phyloP scores from a whole-genome alignment of 1,284 basidiomycete species.

The Mycena sp. region DNA sequence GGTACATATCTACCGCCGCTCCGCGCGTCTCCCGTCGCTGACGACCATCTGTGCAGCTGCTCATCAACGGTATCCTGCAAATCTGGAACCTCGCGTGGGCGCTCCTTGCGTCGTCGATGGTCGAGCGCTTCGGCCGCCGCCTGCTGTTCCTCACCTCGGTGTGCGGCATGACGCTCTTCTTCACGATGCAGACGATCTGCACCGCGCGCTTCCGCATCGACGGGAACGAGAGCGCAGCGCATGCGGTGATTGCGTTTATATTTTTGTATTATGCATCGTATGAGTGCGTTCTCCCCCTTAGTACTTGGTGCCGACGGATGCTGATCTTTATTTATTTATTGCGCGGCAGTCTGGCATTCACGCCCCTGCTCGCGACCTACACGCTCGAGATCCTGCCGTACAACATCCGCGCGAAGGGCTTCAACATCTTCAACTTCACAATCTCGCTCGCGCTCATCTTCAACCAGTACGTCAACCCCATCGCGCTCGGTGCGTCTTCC shows the following conservation, averaged over 20 bases:
- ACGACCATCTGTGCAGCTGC: constrained; percentile 49
- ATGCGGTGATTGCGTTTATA: constrained; percentile 80
- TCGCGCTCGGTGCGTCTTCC: too few species aligned
- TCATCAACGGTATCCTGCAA: constrained; percentile 79
- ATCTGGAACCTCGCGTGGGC: constrained; percentile 81
- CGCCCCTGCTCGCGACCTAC: constrained; percentile 79
- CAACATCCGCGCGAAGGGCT: constrained; percentile 79
- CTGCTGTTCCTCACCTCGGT: constrained; percentile 70
- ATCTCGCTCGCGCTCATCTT: too few species aligned
- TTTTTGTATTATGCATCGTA: constrained; percentile 79
- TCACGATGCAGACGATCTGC: constrained; percentile 76
- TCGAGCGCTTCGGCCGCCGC: too few species aligned
- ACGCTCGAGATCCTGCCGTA: constrained; percentile 80
- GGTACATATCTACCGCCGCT: constrained; percentile 73
- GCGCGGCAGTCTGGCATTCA: constrained; percentile 68
- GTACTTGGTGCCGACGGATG: too few species aligned
- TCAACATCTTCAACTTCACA: too few species aligned
- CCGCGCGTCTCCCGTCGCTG: constrained; percentile 74
- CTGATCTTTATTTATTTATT: background rate
- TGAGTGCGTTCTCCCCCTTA: constrained; percentile 54
- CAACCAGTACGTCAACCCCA: too few species aligned
- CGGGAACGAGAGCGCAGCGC: constrained; percentile 61
- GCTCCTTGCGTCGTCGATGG: constrained; percentile 62
- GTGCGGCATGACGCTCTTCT: constrained; percentile 76
- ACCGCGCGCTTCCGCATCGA: constrained; percentile 75